Conservation (phyloP, 352 stramenopile genomes). For the Plasmopara halstedii region DNA sequence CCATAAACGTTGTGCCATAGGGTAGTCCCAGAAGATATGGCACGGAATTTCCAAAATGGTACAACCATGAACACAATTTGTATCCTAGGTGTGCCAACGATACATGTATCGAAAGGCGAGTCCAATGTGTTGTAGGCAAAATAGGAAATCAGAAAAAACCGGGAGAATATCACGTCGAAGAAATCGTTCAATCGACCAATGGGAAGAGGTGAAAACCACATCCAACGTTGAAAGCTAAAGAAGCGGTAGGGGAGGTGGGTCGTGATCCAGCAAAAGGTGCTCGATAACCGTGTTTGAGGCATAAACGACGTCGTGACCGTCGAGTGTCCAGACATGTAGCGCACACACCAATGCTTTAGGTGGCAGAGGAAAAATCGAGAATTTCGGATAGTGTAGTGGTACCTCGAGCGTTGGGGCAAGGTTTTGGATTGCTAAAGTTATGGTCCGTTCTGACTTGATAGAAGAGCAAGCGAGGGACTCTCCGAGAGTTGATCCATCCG, state of each 20-base stretch:
- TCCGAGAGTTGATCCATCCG: not conserved
- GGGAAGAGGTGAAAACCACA: not conserved
- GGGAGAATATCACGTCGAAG: not conserved
- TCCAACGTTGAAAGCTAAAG: not conserved
- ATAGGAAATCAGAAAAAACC: not conserved
- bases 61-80: not conserved
- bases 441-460: not conserved
- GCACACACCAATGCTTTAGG: not conserved
- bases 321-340: not conserved
- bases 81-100: not conserved
- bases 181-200: not conserved
- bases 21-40: not conserved
- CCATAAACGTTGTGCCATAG: no score
- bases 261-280: not conserved
- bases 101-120: not conserved
- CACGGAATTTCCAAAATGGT: not conserved
- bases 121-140: not conserved
- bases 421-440: not conserved
- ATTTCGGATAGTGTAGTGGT: not conserved
- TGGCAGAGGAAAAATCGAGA: not conserved
- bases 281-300: not conserved
- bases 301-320: not conserved
- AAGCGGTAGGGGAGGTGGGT: not conserved
- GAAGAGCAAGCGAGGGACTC: not conserved
- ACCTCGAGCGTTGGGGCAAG: not conserved